Evolutionary conservation across 306 rosid species (phyloP).

Genomic region (Cercis canadensis): DNA sequence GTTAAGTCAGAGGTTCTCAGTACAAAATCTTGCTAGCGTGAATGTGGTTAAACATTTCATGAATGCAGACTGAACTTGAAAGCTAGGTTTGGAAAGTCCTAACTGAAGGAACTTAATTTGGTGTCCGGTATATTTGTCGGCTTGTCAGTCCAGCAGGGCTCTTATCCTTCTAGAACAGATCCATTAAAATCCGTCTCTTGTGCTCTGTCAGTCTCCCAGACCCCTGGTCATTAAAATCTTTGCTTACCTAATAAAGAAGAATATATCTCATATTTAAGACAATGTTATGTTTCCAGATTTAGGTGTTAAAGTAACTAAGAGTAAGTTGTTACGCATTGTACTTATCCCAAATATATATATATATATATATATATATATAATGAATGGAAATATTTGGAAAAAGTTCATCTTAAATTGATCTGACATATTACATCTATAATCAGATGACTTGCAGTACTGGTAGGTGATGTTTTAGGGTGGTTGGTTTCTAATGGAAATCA

Average conservation of each 20-base stretch:
- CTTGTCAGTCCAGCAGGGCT: background rate
- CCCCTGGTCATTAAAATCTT: background rate
- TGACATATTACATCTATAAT: constrained; percentile 2
- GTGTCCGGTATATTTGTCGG: background rate
- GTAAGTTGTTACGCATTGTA: background rate
- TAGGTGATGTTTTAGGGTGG: constrained; percentile 19
- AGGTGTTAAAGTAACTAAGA: constrained; percentile 1
- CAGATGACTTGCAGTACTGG: constrained; percentile 7
- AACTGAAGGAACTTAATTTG: constrained; percentile 18
- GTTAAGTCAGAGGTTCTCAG: background rate
- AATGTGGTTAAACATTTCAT: constrained; percentile 21
- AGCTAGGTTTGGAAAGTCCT: background rate
- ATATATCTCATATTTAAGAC: background rate
- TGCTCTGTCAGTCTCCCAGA: background rate
- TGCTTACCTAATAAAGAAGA: constrained; percentile 8
- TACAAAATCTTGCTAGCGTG: constrained; percentile 3
- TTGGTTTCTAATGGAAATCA: constrained; percentile 34
- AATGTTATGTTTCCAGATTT: background rate
- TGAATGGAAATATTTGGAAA: constrained; percentile 4
- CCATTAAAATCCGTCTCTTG: background rate
- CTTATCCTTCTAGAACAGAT: background rate
- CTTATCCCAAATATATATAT: background rate
- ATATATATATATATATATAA: too few relatives aligned
- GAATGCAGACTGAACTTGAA: constrained; percentile 7
- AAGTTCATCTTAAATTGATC: background rate